These are phyloP conservation scores for Apium graveolens DNA, from an alignment of 129 eudicot species.

Conservation along the genomic window DNA sequence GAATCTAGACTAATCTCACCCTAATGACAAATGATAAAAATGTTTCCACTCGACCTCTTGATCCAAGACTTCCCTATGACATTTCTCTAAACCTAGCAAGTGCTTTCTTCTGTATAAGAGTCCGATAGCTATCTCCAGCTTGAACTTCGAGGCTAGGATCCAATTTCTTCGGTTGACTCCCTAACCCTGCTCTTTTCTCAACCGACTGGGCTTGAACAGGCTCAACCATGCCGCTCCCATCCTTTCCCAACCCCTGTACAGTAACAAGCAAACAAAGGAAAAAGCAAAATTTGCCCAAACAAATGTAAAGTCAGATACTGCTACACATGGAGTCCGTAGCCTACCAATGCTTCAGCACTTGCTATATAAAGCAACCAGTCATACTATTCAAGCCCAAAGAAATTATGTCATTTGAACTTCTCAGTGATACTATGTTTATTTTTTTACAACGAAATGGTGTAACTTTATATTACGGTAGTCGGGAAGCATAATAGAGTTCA, in stretches of 20 bases:
- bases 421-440: background rate
- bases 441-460: background rate
- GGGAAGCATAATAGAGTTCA: constrained; percentile 2
- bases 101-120: constrained; percentile 92
- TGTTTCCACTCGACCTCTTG: background rate
- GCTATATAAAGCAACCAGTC: background rate
- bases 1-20: constrained; percentile 1
- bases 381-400: background rate
- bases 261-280: constrained; percentile 14
- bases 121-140: constrained; percentile 92
- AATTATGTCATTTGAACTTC: background rate
- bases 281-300: constrained; percentile 20
- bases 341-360: constrained; percentile 7
- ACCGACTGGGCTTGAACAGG: constrained; percentile 83
- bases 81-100: constrained; percentile 91
- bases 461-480: background rate
- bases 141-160: constrained; percentile 91
- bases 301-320: constrained; percentile 29
- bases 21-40: background rate
- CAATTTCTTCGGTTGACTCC: constrained; percentile 80
- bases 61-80: constrained; percentile 41
- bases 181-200: constrained; percentile 84
- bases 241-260: constrained; percentile 83
- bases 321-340: constrained; percentile 8
- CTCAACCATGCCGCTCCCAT: constrained; percentile 97